Percentiles rank a stretch among this genome's conserved stretches.
These are phyloP conservation scores for Alternaria angustiovoidea DNA, from an alignment of 2,329 filamentous ascomycete species.

Conservation along the genomic window DNA sequence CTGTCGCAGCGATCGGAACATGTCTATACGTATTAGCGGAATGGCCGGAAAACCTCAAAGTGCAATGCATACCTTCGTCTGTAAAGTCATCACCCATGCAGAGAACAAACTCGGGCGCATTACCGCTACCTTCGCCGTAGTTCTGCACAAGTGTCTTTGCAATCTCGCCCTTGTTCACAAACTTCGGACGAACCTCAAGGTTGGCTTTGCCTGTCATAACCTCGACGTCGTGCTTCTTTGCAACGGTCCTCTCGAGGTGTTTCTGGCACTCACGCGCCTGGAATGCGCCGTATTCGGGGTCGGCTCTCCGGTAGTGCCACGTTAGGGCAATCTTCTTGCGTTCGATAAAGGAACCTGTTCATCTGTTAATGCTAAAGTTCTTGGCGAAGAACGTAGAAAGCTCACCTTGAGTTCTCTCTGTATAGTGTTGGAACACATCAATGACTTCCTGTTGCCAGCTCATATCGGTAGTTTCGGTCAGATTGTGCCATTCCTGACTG, in stretches of 20 bases:
- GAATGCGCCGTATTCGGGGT: constrained; percentile 82
- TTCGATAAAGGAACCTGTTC: constrained; percentile 84
- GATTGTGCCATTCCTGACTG: constrained; percentile 81
- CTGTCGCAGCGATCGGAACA: constrained; percentile 80
- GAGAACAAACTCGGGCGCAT: constrained; percentile 82
- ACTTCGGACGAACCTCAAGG: constrained; percentile 92
- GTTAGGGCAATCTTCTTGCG: constrained; percentile 92
- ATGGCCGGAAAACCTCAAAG: neutral
- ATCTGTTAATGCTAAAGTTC: constrained; percentile 21
- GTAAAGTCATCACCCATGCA: constrained; percentile 97
- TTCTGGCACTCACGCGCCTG: constrained; percentile 83
- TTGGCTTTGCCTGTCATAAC: constrained; percentile 98
- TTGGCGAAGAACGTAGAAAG: constrained; percentile 2
- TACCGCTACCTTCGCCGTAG: constrained; percentile 66
- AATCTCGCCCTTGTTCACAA: constrained; percentile 98
- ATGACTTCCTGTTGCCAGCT: constrained; percentile 88
- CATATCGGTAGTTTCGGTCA: constrained; percentile 89
- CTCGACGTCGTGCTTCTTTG: constrained; percentile 85
- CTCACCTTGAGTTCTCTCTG: constrained; percentile 82
- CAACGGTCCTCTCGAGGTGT: constrained; percentile 79
- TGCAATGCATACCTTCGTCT: constrained; percentile 76
- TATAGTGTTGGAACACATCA: constrained; percentile 85
- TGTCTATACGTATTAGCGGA: constrained; percentile 59
- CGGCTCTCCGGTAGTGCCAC: constrained; percentile 94
- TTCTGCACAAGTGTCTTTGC: constrained; percentile 80